Percentiles rank a stretch among this genome's conserved stretches.
These are phyloP conservation scores for Hericium coralloides DNA, from an alignment of 768 basidiomycete species.

Conservation along the genomic window DNA sequence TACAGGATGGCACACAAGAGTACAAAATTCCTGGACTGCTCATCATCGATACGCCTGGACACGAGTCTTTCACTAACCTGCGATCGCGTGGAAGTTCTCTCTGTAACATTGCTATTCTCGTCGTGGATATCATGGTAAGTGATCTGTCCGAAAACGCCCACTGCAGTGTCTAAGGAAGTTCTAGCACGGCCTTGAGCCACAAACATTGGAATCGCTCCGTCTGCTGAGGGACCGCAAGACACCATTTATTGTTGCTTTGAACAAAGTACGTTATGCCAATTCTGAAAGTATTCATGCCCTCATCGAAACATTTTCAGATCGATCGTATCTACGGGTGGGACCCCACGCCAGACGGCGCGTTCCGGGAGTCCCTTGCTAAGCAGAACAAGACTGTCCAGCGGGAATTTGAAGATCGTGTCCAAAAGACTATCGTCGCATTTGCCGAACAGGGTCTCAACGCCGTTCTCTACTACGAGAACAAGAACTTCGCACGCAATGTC, in stretches of 20 bases:
- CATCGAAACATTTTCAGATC: conserved; percentile 45
- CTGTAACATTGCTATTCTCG: conserved; percentile 97
- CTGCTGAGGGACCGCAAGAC: conserved; percentile 89
- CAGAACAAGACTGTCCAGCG: conserved; percentile 74
- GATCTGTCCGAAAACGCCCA: neutral
- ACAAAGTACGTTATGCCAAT: conserved; percentile 48
- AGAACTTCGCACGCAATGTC: conserved; percentile 86
- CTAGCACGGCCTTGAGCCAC: conserved; percentile 95
- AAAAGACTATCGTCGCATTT: conserved; percentile 84
- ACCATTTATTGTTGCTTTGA: conserved; percentile 96
- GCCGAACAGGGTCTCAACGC: conserved; percentile 98
- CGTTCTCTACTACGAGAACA: conserved; percentile 95
- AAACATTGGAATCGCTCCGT: conserved; percentile 93
- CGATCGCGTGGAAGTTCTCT: conserved; percentile 92
- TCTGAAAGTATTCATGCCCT: neutral
- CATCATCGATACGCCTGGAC: conserved; percentile 96
- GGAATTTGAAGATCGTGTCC: conserved; percentile 85
- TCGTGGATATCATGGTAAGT: conserved; percentile 93
- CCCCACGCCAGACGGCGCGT: conserved; percentile 83
- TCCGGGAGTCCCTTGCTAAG: conserved; percentile 82
- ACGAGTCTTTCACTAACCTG: conserved; percentile 98
- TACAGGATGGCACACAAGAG: conserved; percentile 69
- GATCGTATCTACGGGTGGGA: conserved; percentile 98
- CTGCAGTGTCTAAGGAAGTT: neutral
- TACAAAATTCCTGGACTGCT: conserved; percentile 97